Base-by-base conservation (phyloP, 2,329 filamentous ascomycete species). In the Claviceps humidiphila region DNA sequence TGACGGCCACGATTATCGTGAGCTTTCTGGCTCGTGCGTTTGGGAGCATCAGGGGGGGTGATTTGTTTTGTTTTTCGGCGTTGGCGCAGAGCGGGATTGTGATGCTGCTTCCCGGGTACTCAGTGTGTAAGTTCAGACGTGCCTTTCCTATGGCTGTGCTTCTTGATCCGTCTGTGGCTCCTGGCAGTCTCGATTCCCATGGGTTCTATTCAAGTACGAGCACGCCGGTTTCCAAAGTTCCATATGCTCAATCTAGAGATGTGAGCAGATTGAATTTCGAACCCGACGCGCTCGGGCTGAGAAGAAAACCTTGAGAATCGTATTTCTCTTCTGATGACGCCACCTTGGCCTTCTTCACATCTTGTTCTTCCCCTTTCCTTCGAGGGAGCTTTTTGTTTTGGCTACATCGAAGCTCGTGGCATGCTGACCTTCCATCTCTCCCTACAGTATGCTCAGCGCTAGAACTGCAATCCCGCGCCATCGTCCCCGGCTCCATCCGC, bases 401-500 rank as follows among this genome's bases (percentile, higher is more conserved):
- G 26, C 26, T 30, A 24, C 22, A 44, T 14, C n/a, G 39, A 16
- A 16, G 5, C 16, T n/a, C n/a, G 39, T 17, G 16, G 39, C 20
- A 47, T 50, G 20, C 47, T 53, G 40, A 54, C 49, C 9, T 44
- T 26, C 2, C 4, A 14, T 22, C 34, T 4, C 5, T 22, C 39
- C 2, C 17, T n/a, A 30, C 37, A 72, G 71, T 64, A 60, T 74
- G 59, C 56, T 74, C 65, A 53, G 67, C 66, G 37, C 72, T 87
- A 48, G 84, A 87, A 63, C 72, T 87, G 0, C 84, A 87, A 58
- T 84, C 80, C 22, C 78, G 80, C 50, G 81, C 81, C 55, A 76
- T 87, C 51, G 78, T 87, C 0, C 81, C 84, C 0, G 84, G 84
- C 0, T 85, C 82, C 0, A 84, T 87, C 22, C 81, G 84, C 24